Percentiles rank a stretch among this genome's conserved stretches.
phyloP scores from a whole-genome alignment of 192 early-diverging fungal genomes.

The Backusella australiensis region DNA sequence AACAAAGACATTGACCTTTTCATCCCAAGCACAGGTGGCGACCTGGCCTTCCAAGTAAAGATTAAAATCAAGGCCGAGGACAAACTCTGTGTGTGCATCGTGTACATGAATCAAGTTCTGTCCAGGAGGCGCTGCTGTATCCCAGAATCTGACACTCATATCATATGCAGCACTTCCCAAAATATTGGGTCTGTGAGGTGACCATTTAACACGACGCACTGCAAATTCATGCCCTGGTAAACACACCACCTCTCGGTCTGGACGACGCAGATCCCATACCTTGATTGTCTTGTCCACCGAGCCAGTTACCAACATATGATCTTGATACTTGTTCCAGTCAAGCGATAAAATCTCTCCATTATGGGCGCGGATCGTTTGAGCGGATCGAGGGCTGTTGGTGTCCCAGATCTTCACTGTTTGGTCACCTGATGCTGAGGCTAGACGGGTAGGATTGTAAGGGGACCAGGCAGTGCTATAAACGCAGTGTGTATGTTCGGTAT shows the following conservation, averaged over 20 bases:
- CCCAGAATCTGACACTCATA: slow-evolving; percentile 96
- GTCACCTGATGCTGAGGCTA: slow-evolving; percentile 92
- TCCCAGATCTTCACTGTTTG: slow-evolving; percentile 93
- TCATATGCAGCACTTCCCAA: slow-evolving; percentile 90
- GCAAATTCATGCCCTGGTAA: slow-evolving; percentile 92
- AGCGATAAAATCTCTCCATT: slow-evolving; percentile 83
- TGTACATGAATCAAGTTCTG: slow-evolving; percentile 61
- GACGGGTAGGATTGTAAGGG: slow-evolving; percentile 69
- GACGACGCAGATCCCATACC: slow-evolving; percentile 88
- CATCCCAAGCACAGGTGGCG: slow-evolving; percentile 97
- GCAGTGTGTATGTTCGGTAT: slow-evolving; percentile 87
- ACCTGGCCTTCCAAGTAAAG: slow-evolving; percentile 84
- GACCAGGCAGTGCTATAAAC: slow-evolving; percentile 91
- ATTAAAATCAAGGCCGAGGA: slow-evolving; percentile 91
- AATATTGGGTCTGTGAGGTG: slow-evolving; percentile 81
- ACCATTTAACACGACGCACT: slow-evolving; percentile 88
- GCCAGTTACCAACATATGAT: slow-evolving; percentile 80
- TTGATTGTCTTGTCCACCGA: slow-evolving; percentile 87
- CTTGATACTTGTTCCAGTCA: slow-evolving; percentile 98
- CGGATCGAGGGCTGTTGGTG: slow-evolving; percentile 60
- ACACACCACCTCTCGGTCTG: slow-evolving; percentile 67
- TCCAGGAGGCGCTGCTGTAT: slow-evolving; percentile 50
- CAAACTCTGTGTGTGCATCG: slow-evolving; percentile 94
- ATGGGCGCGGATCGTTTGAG: slow-evolving; percentile 77
- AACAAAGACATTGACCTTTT: slow-evolving; percentile 69